phyloP scores from a whole-genome alignment of 345 rosid genomes.

The Theobroma cacao region DNA sequence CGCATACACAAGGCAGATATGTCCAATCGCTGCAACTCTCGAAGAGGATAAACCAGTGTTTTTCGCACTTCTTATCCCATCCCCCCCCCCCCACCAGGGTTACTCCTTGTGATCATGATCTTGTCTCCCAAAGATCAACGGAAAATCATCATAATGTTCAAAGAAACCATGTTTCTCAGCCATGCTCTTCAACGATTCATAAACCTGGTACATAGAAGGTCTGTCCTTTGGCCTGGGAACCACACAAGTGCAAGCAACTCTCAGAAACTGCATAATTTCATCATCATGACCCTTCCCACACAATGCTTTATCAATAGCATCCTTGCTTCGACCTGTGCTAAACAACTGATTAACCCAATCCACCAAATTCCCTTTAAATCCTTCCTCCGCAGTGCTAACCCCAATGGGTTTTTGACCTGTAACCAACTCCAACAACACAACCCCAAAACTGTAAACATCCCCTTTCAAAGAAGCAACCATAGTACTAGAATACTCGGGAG shows the following conservation, averaged over 20 bases:
- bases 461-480: slow-evolving; percentile 83
- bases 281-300: slow-evolving; percentile 55
- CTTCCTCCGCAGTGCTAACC: slow-evolving; percentile 41
- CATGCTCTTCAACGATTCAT: slow-evolving; percentile 53
- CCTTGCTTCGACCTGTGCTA: slow-evolving; percentile 41
- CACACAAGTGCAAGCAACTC: slow-evolving; percentile 59
- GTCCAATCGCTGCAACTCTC: slow-evolving; percentile 1
- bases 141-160: slow-evolving; percentile 71
- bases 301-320: slow-evolving; percentile 52
- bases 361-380: slow-evolving; percentile 66
- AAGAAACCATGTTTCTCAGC: slow-evolving; percentile 49
- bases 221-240: slow-evolving; percentile 69
- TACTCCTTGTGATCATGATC: slow-evolving; percentile 40
- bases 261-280: slow-evolving; percentile 64
- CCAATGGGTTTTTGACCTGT: slow-evolving; percentile 63
- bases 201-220: slow-evolving; percentile 73
- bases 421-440: slow-evolving; percentile 76
- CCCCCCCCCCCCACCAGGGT: background rate
- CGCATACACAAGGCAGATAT: slow-evolving; percentile 17
- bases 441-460: slow-evolving; percentile 84
- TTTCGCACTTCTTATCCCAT: background rate
- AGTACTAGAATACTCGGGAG: slow-evolving; percentile 74
- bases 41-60: background rate
- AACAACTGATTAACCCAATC: slow-evolving; percentile 69
- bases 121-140: slow-evolving; percentile 56